Percentiles rank a stretch among this genome's conserved stretches.
These are phyloP conservation scores for Aplosporella prunicola DNA, from an alignment of 2,329 filamentous ascomycete species.

Conservation along the genomic window DNA sequence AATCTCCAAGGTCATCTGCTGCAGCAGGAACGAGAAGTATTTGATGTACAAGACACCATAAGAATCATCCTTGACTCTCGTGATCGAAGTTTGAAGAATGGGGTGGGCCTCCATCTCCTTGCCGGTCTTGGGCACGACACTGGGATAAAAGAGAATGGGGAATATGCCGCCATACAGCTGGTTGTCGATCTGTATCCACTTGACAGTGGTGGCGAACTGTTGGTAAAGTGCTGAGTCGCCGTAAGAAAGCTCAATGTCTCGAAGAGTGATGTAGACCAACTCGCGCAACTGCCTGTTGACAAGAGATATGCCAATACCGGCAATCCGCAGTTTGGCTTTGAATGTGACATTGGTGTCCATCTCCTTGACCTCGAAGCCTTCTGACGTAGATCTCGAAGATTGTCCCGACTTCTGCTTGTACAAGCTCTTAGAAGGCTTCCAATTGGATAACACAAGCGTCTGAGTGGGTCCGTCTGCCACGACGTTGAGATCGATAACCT, in stretches of 20 bases:
- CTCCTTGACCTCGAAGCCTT: conserved; percentile 89
- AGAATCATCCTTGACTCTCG: conserved; percentile 93
- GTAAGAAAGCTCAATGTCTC: conserved; percentile 84
- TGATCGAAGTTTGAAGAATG: conserved; percentile 84
- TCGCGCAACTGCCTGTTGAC: conserved; percentile 89
- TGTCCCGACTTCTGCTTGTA: conserved; percentile 59
- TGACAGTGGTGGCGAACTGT: conserved; percentile 79
- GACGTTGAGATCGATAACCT: conserved; percentile 94
- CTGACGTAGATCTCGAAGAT: conserved; percentile 49
- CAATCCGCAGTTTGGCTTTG: conserved; percentile 77
- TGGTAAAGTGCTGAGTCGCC: conserved; percentile 91
- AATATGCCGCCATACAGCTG: conserved; percentile 97
- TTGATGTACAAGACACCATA: conserved; percentile 98
- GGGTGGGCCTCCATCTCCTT: conserved; percentile 95
- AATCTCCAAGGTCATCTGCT: conserved; percentile 96
- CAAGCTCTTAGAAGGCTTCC: conserved; percentile 82
- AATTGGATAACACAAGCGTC: conserved; percentile 88
- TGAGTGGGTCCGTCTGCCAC: conserved; percentile 92
- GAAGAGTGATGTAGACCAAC: conserved; percentile 84
- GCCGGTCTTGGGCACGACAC: conserved; percentile 92
- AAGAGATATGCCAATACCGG: conserved; percentile 84
- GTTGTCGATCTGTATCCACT: conserved; percentile 99
- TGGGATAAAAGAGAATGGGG: conserved; percentile 92
- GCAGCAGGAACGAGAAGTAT: conserved; percentile 84
- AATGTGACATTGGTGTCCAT: conserved; percentile 82